These are phyloP conservation scores for Fragilaria radians DNA, from an alignment of 108 stramenopile genomes.

Conservation along the genomic window DNA sequence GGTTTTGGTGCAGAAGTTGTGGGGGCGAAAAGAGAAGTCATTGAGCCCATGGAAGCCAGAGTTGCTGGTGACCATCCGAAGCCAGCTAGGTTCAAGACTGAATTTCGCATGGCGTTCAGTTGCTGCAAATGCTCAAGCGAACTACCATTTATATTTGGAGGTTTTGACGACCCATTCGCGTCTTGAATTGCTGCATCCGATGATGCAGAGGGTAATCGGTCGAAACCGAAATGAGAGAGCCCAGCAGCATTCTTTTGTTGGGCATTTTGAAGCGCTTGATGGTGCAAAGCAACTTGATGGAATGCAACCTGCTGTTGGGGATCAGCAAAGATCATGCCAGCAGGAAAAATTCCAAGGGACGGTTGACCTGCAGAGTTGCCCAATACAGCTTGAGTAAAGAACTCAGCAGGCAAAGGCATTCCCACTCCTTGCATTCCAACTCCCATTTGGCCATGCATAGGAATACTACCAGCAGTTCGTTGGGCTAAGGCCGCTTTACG, in stretches of 20 bases:
- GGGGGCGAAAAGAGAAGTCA: background rate
- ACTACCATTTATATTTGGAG: background rate
- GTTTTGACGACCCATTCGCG: background rate
- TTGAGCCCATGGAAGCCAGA: background rate
- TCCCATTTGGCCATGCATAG: background rate
- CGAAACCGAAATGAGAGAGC: too few relatives aligned
- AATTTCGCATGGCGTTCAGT: slow-evolving; percentile 20
- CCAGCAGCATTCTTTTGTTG: too few relatives aligned
- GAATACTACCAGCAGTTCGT: background rate
- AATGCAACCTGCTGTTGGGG: background rate
- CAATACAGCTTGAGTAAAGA: slow-evolving; percentile 1
- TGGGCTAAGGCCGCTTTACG: slow-evolving; percentile 51
- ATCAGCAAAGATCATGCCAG: background rate
- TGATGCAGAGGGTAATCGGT: too few relatives aligned
- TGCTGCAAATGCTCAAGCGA: slow-evolving; percentile 45
- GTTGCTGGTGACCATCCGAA: slow-evolving; percentile 1
- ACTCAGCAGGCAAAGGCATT: background rate
- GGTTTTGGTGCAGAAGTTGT: background rate
- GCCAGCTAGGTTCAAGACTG: slow-evolving; percentile 20
- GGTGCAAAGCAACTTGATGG: background rate
- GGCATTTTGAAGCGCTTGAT: background rate
- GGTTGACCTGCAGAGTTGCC: slow-evolving; percentile 15
- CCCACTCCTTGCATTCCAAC: background rate
- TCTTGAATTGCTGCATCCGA: background rate
- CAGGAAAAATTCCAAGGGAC: background rate